Base-by-base conservation (phyloP, 192 early-diverging fungal genomes). In the Radiomyces spectabilis region DNA sequence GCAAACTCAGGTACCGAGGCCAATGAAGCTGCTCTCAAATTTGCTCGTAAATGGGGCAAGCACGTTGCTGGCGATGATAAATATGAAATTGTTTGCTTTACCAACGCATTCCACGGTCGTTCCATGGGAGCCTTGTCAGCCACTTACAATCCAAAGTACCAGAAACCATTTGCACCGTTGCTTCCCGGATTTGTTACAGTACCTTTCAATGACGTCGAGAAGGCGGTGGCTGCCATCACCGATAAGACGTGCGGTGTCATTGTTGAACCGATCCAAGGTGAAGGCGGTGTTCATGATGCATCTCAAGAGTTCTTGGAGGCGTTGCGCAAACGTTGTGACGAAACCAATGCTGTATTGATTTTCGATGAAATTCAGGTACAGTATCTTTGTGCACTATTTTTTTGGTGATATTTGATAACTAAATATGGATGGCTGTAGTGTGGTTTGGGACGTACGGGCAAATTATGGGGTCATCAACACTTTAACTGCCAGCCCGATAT, bases 1-100 rank as follows among this genome's bases (percentile, higher is more conserved):
- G 77, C 90, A 24, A 99, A 99, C 74, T 93, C 91, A 24, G 96
- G 96, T 51, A 97, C 96, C 0, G 96, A 99, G 66, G 94, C 96
- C 22, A 99, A 99, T 65, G 94, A 99, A 68, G 95, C 93, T 30
- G 91, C 94, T 1, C 59, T 99, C 26, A 99, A 99, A 74, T 99
- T 97, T 79, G 92, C 88, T 13, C 77, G 90, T 47, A 97, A 96
- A 67, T 87, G 85, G 66, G 93, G 87, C 27, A 88, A 82, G 27
- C 13, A 65, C 18, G 37, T 74, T 45, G 30, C 68, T 57, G 46
- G 62, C 44, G 61, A 79, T 19, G 71, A 78, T 15, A 91, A 93
- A 67, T 67, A 79, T 57, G 75, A 76, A 19, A 73, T 97, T 39
- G 75, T 99, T 18, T 89, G 87, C 34, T 99, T 97, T 61, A 81